Evolutionary conservation across 352 stramenopile species (phyloP).

Genomic region (Stephanocyclus meneghinianus): DNA sequence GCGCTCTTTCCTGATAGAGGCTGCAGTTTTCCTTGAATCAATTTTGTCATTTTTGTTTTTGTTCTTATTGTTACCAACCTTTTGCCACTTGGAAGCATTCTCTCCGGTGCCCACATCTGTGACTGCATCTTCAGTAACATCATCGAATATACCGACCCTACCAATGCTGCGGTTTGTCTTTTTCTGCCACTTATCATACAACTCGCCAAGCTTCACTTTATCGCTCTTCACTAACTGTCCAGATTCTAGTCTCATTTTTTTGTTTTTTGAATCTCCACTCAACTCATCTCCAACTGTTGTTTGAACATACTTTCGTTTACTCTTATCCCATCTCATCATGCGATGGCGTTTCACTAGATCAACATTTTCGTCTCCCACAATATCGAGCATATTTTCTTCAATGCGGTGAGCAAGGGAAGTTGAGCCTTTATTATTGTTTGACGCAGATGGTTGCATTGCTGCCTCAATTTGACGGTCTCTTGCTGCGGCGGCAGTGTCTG

Average conservation of each 20-base stretch:
- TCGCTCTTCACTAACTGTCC: conserved; percentile 77
- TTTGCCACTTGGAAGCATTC: conserved; percentile 36
- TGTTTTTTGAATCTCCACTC: conserved; percentile 70
- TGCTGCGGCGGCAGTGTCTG: conserved; percentile 65
- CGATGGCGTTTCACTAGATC: conserved; percentile 96
- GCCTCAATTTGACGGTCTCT: conserved; percentile 77
- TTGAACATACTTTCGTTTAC: conserved; percentile 88
- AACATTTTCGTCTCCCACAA: conserved; percentile 96
- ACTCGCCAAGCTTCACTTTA: conserved; percentile 80
- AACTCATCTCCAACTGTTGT: conserved; percentile 81
- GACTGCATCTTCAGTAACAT: conserved; percentile 54
- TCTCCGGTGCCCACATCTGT: conserved; percentile 14
- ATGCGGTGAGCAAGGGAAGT: conserved; percentile 76
- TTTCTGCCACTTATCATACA: conserved; percentile 86
- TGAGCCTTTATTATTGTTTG: conserved; percentile 53
- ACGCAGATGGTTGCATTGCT: conserved; percentile 80
- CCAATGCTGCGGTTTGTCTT: conserved; percentile 82
- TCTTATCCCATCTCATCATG: conserved; percentile 97
- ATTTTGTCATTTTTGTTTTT: conserved; percentile 24
- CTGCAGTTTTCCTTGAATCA: conserved; percentile 58
- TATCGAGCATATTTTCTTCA: conserved; percentile 95
- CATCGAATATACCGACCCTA: conserved; percentile 81
- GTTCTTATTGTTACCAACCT: conserved; percentile 42
- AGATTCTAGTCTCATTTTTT: conserved; percentile 81
- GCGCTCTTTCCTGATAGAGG: conserved; percentile 74